These are phyloP conservation scores for Nothophoma quercina DNA, from an alignment of 2,329 filamentous ascomycete genomes.

Conservation along the genomic window DNA sequence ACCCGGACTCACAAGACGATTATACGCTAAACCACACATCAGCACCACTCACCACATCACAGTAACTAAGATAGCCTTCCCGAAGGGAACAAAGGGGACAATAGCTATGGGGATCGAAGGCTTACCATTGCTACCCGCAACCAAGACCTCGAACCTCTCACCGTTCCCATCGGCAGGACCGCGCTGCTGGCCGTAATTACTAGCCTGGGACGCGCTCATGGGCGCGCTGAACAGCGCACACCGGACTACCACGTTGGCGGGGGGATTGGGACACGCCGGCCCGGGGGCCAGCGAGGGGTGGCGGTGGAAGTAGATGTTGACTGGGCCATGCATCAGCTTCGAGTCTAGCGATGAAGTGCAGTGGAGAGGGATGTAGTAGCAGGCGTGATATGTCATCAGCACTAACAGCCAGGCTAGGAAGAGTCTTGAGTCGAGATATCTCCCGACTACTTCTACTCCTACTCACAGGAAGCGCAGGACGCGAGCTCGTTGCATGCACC, in stretches of 20 bases:
- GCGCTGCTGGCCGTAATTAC: conserved; percentile 19
- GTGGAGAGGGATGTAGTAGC: not conserved
- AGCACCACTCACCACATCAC: not conserved
- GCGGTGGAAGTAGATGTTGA: conserved; percentile 34
- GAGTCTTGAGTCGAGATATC: too few species aligned
- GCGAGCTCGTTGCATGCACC: not conserved
- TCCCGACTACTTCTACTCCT: too few species aligned
- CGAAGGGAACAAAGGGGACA: too few species aligned
- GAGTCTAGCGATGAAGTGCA: too few species aligned
- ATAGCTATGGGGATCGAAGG: too few species aligned
- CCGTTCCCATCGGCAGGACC: conserved; percentile 19
- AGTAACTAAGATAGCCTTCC: not conserved
- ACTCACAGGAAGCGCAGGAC: conserved; percentile 6
- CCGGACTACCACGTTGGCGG: conserved; percentile 11
- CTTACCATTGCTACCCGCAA: conserved; percentile 27
- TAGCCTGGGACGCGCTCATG: conserved; percentile 3
- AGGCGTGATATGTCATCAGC: too few species aligned
- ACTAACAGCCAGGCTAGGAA: too few species aligned
- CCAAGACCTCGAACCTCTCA: conserved; percentile 15
- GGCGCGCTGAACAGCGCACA: conserved; percentile 24
- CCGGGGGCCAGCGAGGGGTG: conserved; percentile 17
- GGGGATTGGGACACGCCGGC: conserved; percentile 26
- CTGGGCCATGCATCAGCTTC: conserved; percentile 36
- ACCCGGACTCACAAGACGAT: not conserved
- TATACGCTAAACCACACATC: not conserved